These are phyloP conservation scores for Plenodomus tracheiphilus DNA, from an alignment of 2,329 filamentous ascomycete species.

Conservation along the genomic window DNA sequence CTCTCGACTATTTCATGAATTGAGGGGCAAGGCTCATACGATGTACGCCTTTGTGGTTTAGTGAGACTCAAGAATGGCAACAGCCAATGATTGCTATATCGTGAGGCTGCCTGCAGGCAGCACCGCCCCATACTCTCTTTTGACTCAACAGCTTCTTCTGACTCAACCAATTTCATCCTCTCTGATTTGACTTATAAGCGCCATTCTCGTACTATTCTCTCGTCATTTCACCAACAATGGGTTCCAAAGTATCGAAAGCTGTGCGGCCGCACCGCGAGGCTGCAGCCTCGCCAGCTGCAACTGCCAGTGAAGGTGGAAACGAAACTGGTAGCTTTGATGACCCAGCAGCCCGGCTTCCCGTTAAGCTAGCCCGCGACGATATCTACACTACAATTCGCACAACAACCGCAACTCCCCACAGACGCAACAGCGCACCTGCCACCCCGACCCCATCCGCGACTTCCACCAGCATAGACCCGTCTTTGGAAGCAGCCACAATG, in stretches of 20 bases:
- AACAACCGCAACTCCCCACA: background rate
- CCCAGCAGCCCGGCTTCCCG: background rate
- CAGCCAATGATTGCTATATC: slow-evolving; percentile 21
- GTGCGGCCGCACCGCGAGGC: slow-evolving; percentile 21
- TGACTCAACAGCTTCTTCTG: slow-evolving; percentile 25
- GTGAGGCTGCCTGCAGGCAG: slow-evolving; percentile 36
- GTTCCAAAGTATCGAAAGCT: slow-evolving; percentile 30
- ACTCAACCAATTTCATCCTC: slow-evolving; percentile 17
- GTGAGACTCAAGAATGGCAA: background rate
- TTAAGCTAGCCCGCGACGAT: slow-evolving; percentile 10
- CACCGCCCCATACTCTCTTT: slow-evolving; percentile 24
- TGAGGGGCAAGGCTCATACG: background rate
- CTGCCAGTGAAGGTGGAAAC: slow-evolving; percentile 14
- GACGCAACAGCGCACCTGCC: slow-evolving; percentile 18
- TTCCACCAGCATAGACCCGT: background rate
- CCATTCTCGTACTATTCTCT: background rate
- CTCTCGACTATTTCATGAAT: too few species aligned
- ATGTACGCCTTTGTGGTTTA: slow-evolving; percentile 3
- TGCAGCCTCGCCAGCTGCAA: slow-evolving; percentile 16
- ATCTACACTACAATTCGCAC: slow-evolving; percentile 5
- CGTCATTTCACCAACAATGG: slow-evolving; percentile 21
- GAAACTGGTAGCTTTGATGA: background rate
- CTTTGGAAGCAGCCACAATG: background rate
- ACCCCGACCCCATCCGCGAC: slow-evolving; percentile 10
- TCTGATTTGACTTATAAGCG: background rate